Conservation (phyloP, 441 rosid genomes). For the Gossypium schwendimanii region DNA sequence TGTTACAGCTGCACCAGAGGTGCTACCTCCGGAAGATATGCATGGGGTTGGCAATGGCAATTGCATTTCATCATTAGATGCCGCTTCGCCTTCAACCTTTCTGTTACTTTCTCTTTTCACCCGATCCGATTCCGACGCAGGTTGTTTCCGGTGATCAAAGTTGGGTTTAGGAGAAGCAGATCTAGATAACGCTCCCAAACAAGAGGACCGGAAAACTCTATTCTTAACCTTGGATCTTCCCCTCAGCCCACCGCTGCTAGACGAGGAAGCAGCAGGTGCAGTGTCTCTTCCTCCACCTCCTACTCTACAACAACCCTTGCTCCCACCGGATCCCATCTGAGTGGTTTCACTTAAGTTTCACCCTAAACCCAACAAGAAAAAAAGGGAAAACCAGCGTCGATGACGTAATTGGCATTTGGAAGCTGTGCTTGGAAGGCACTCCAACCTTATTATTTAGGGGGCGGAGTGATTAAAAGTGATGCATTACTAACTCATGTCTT, state of each 20-base stretch:
- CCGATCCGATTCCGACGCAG: slow-evolving; percentile 24
- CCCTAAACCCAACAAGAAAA: background rate
- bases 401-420: background rate
- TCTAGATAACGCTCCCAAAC: slow-evolving; percentile 61
- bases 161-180: slow-evolving; percentile 47
- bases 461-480: slow-evolving; percentile 11
- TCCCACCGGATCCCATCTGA: slow-evolving; percentile 81
- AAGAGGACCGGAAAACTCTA: slow-evolving; percentile 60
- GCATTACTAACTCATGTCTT: background rate
- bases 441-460: slow-evolving; percentile 7
- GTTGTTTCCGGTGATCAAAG: slow-evolving; percentile 25
- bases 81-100: slow-evolving; percentile 34
- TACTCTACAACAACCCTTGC: slow-evolving; percentile 38
- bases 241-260: slow-evolving; percentile 23
- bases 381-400: background rate
- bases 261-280: slow-evolving; percentile 16
- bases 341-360: slow-evolving; percentile 2
- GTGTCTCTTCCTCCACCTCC: slow-evolving; percentile 11
- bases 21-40: slow-evolving; percentile 43
- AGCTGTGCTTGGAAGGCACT: slow-evolving; percentile 12
- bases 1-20: slow-evolving; percentile 45
- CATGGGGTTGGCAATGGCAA: slow-evolving; percentile 16
- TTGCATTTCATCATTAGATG: slow-evolving; percentile 19
- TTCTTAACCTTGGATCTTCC: slow-evolving; percentile 44
- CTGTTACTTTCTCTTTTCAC: slow-evolving; percentile 39